Conservation (phyloP, 768 basidiomycete genomes). For the Psilocybe subaeruginosa region DNA sequence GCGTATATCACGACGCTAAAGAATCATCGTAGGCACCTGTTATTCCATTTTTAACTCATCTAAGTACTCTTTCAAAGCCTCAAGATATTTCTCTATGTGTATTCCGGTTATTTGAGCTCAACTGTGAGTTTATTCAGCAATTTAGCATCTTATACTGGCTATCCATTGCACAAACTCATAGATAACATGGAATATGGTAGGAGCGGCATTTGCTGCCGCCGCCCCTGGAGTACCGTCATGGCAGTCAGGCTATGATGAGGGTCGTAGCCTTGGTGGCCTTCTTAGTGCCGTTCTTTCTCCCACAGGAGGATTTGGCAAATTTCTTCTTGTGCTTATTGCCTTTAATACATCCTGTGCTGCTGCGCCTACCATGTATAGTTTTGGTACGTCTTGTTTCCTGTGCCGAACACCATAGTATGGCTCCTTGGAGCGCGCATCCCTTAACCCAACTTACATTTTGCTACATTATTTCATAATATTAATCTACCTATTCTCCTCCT, state of each 20-base stretch:
- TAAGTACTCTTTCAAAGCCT: constrained; percentile 33
- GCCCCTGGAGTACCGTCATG: constrained; percentile 58
- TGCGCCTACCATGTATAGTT: constrained; percentile 79
- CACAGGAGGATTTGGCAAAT: constrained; percentile 66
- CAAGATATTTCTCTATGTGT: constrained; percentile 65
- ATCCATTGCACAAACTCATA: constrained; percentile 26
- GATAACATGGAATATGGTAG: constrained; percentile 55
- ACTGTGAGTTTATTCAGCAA: constrained; percentile 42
- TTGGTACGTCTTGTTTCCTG: constrained; percentile 37
- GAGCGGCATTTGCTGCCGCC: constrained; percentile 67
- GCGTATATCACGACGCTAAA: constrained; percentile 40
- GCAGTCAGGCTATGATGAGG: constrained; percentile 52
- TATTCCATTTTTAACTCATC: neutral
- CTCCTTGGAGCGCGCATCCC: too few species aligned
- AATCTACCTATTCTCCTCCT: neutral
- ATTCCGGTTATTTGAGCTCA: constrained; percentile 65
- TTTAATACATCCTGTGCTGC: constrained; percentile 75
- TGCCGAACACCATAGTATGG: neutral
- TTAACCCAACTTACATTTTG: too few species aligned
- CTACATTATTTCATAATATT: too few species aligned
- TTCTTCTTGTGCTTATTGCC: constrained; percentile 73
- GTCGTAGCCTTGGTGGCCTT: constrained; percentile 63
- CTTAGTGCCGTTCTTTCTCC: constrained; percentile 65
- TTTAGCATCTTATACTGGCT: neutral
- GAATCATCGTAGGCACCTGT: constrained; percentile 29